Conservation (phyloP, 139 green algal genomes). For the Raphidocelis subcapitata region DNA sequence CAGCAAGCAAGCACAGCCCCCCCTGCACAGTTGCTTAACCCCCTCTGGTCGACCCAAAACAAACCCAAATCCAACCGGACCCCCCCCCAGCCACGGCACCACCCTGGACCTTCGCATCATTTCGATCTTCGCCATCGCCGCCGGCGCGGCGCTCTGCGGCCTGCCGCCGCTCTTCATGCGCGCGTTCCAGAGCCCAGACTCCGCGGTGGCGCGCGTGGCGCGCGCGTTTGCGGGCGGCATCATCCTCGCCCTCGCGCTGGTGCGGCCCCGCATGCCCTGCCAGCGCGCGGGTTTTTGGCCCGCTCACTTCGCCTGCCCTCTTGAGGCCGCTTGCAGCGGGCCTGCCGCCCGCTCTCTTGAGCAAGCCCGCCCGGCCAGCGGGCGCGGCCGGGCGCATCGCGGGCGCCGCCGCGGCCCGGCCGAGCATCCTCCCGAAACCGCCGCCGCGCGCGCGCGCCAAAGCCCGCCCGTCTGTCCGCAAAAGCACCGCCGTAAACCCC, state of each 20-base stretch:
- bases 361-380: no score
- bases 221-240: slow-evolving; percentile 16
- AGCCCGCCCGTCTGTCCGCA: no score
- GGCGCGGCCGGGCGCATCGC: no score
- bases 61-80: not conserved
- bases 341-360: no score
- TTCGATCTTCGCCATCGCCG: slow-evolving; percentile 12
- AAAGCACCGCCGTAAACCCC: no score
- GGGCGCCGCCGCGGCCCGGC: no score
- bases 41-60: not conserved
- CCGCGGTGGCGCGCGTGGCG: slow-evolving; percentile 3
- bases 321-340: no score
- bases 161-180: slow-evolving; percentile 12
- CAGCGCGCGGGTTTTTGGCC: no score
- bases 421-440: no score
- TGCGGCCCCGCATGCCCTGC: not conserved
- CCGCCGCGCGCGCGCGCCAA: no score
- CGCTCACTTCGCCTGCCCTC: no score
- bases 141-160: slow-evolving; percentile 11
- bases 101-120: not conserved
- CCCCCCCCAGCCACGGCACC: not conserved
- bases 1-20: not conserved
- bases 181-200: slow-evolving; percentile 5
- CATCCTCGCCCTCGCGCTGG: slow-evolving; percentile 17
- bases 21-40: not conserved